Evolutionary conservation across 2,329 filamentous ascomycete genomes (phyloP), one percentile per base, ranked within the genome.

Genomic region (Podosphaera xanthii): DNA sequence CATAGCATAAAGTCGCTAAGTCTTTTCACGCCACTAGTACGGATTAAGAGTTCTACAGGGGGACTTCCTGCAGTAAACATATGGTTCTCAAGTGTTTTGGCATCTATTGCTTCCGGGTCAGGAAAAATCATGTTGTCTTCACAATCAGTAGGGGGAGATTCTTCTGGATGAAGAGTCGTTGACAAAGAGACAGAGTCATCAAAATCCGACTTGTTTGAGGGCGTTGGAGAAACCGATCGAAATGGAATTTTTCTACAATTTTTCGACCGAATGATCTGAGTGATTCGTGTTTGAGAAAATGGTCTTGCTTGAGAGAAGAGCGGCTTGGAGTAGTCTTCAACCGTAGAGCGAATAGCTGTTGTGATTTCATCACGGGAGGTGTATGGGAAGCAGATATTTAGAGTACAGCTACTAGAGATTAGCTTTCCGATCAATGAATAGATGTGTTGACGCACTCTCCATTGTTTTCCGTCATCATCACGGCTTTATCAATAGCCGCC

Each of bases 1-100:
- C 92, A 98, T 40, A 98, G 81, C 90, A 98, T 92, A 67, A 97
- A 98, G 70, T 98, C 92, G 68, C 89, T 96, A 61, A 98, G 75
- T 56, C 92, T 80, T 70, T 90, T 85, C 12, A 98, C 92, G 35
- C 90, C 91, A 62, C 89, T 96, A 3, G 92, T 98, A 57, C 92
- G 82, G 57, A 98, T 79, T 59, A 98, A 82, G 10, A 98, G 77
- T 68, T 98, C 92, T 49, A 97, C 74, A 0, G 92, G 92, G 14
- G 92, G 92, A 62, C 86, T 83, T 58, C 82, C 81, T 56, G 84
- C 80, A 3, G 91, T 97, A 72, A 94, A 92, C 73, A 94, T 87
- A 72, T 96, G 88, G 61, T 82, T 80, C 59, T 84, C 84, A 59
- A 98, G 75, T 0, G 86, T 94, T 62, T 88, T 82, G 36, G 83